Evolutionary conservation across 2,329 filamentous ascomycete genomes (phyloP).

Genomic region (Trichoderma lentiforme): DNA sequence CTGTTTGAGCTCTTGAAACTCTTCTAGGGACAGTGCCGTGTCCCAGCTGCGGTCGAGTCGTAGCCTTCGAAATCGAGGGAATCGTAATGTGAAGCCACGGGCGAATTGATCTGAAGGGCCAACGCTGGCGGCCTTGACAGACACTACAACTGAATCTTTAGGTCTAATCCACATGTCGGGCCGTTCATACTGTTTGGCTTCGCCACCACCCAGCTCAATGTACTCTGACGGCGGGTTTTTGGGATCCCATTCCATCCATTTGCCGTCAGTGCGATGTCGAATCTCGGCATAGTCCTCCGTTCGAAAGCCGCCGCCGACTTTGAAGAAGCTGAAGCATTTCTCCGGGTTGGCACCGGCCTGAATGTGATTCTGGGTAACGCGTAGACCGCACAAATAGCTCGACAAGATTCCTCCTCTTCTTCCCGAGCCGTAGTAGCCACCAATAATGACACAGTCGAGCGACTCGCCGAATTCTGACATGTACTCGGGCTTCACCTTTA

Average conservation of each 20-base stretch:
- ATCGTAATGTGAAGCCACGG: conserved; percentile 73
- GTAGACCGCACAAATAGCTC: conserved; percentile 85
- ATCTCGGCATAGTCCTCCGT: conserved; percentile 82
- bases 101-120: conserved; percentile 74
- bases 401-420: conserved; percentile 77
- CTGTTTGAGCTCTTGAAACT: conserved; percentile 69
- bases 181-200: conserved; percentile 65
- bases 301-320: conserved; percentile 91
- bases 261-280: conserved; percentile 79
- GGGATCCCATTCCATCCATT: conserved; percentile 83
- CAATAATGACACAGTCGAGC: conserved; percentile 84
- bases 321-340: conserved; percentile 93
- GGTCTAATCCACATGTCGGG: conserved; percentile 95
- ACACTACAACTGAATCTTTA: conserved; percentile 79
- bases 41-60: conserved; percentile 84
- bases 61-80: conserved; percentile 82
- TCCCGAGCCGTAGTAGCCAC: conserved; percentile 89
- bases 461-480: conserved; percentile 95
- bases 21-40: conserved; percentile 70
- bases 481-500: conserved; percentile 98
- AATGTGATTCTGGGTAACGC: conserved; percentile 67
- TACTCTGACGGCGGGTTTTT: conserved; percentile 72
- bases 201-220: conserved; percentile 77
- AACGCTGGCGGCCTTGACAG: conserved; percentile 83
- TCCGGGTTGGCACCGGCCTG: conserved; percentile 58